These are phyloP conservation scores for Rhodotorula mucilaginosa DNA, from an alignment of 1,284 basidiomycete genomes.

Conservation along the genomic window DNA sequence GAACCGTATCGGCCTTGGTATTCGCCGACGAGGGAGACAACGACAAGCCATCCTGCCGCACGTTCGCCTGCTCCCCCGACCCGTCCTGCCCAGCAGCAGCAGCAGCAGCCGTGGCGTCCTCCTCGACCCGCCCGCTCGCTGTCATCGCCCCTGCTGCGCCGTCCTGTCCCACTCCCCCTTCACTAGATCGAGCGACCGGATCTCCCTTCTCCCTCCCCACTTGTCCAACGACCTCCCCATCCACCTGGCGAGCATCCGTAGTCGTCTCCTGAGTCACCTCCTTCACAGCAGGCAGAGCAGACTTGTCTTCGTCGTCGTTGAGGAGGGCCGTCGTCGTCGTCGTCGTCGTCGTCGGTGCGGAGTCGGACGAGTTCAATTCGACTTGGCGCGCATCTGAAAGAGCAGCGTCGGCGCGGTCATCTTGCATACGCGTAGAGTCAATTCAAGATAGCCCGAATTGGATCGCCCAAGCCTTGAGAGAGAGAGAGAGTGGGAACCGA, in stretches of 20 bases:
- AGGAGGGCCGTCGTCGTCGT: background rate
- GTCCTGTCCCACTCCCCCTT: too few species aligned
- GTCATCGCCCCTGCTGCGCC: background rate
- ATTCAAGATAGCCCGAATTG: background rate
- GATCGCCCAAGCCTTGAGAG: too few species aligned
- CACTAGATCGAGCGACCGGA: background rate
- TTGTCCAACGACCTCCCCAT: too few species aligned
- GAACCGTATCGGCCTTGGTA: too few species aligned
- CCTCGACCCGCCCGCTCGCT: too few species aligned
- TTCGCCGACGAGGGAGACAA: too few species aligned
- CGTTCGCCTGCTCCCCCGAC: too few species aligned
- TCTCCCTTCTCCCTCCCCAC: too few species aligned
- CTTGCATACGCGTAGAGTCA: slow-evolving; percentile 12
- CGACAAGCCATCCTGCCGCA: too few species aligned
- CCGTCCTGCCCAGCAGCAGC: background rate
- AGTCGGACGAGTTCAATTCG: slow-evolving; percentile 8
- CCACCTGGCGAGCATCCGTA: too few species aligned
- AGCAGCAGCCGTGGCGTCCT: background rate
- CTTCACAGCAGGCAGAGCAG: background rate
- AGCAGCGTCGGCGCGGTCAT: slow-evolving; percentile 12
- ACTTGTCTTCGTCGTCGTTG: background rate
- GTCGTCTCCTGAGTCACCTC: background rate
- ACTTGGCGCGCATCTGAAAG: slow-evolving; percentile 1
- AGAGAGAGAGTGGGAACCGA: background rate
- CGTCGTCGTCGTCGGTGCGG: background rate